These are phyloP conservation scores for Globisporangium cederbergense DNA, from an alignment of 352 stramenopile genomes.

Conservation along the genomic window DNA sequence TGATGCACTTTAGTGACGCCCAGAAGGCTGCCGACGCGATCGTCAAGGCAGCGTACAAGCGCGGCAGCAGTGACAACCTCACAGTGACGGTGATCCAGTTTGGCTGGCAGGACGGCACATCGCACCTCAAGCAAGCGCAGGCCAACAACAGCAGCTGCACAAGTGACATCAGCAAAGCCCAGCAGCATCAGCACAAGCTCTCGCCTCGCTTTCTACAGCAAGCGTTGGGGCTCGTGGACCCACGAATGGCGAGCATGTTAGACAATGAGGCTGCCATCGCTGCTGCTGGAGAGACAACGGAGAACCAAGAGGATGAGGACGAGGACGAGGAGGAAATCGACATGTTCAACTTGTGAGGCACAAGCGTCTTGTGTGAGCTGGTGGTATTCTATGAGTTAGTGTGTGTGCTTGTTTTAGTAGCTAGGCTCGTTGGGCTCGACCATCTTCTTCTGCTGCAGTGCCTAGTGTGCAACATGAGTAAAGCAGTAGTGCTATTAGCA, in stretches of 20 bases:
- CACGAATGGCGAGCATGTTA: constrained; percentile 3
- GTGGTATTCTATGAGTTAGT: background rate
- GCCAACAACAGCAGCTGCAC: background rate
- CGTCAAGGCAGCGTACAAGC: constrained; percentile 50
- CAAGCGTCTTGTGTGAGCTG: background rate
- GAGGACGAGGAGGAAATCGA: constrained; percentile 41
- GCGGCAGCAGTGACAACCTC: constrained; percentile 54
- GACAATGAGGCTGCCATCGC: constrained; percentile 6
- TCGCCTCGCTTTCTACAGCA: constrained; percentile 6
- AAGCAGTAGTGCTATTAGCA: background rate
- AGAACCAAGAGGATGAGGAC: constrained; percentile 18
- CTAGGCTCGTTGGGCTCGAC: constrained; percentile 15
- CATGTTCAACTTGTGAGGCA: constrained; percentile 43
- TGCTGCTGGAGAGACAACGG: constrained; percentile 12
- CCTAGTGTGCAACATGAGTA: constrained; percentile 9
- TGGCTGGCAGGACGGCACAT: constrained; percentile 30
- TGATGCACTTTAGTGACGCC: constrained; percentile 33
- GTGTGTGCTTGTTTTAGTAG: background rate
- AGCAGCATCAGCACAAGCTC: background rate
- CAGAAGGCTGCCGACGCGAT: constrained; percentile 46
- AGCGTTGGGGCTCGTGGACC: background rate
- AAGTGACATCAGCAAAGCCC: background rate
- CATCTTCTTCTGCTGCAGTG: constrained; percentile 16
- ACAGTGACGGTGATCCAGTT: constrained; percentile 54
- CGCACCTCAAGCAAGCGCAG: constrained; percentile 21